phyloP scores from a whole-genome alignment of 192 early-diverging fungal species.

The Coemansia erecta region DNA sequence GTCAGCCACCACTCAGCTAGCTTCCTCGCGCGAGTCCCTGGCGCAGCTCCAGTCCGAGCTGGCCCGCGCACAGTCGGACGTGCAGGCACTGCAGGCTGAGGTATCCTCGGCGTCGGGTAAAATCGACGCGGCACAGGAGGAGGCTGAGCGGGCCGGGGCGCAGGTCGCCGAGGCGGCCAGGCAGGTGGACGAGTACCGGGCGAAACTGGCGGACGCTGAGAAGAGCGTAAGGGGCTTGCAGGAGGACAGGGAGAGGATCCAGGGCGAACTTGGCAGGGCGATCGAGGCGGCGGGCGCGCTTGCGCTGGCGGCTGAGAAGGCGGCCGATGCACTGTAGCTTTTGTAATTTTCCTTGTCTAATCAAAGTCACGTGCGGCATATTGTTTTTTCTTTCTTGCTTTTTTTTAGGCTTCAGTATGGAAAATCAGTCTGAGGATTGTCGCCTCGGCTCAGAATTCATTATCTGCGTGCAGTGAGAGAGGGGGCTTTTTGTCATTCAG shows the following conservation, averaged over 20 bases:
- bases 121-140: constrained; percentile 7
- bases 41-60: constrained; percentile 15
- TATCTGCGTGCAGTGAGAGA: too few relatives aligned
- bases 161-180: constrained; percentile 9
- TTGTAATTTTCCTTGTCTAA: not conserved
- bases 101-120: constrained; percentile 10
- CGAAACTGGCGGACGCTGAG: constrained; percentile 24
- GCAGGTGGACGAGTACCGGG: constrained; percentile 7
- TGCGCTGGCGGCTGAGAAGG: constrained; percentile 46
- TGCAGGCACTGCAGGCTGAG: constrained; percentile 10
- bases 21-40: not conserved
- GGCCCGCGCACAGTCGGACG: constrained; percentile 14
- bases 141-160: constrained; percentile 17
- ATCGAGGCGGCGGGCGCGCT: constrained; percentile 33
- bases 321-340: constrained; percentile 18
- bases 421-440: too few relatives aligned
- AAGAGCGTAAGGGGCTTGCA: constrained; percentile 14
- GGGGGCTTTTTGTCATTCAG: not conserved
- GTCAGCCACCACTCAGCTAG: not conserved
- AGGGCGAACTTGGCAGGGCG: constrained; percentile 33
- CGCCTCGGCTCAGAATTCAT: too few relatives aligned
- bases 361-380: too few relatives aligned
- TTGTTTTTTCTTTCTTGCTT: too few relatives aligned
- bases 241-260: constrained; percentile 9
- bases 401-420: too few relatives aligned